Base-by-base conservation (phyloP, 1,284 basidiomycete species). In the Puccinia triticina region DNA sequence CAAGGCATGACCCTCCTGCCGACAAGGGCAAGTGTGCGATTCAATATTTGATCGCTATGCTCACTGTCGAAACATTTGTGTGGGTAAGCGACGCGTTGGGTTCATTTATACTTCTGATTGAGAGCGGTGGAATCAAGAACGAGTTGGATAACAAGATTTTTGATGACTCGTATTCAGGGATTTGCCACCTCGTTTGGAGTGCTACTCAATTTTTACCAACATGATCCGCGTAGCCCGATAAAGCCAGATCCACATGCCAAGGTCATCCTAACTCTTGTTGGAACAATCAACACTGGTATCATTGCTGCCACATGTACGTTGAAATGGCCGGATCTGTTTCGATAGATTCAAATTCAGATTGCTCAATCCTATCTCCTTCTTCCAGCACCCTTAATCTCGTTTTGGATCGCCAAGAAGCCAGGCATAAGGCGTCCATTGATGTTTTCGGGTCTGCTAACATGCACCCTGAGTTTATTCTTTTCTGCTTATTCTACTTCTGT, bases 171-270 rank as follows among this genome's bases (percentile, higher is more conserved):
- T 18, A 26, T 55, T 7, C 37, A 82, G 80, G 80, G 80, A 11
- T 82, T 82, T 55, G 72, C 80, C 14, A 55, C 55, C 61, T 82
- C 80, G 1, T 82, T 74, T 67, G 80, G 80, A 4, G 72, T 82
- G 12, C n/a, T 82, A 34, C 59, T 82, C 23, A 61, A 75, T 40
- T 66, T 74, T 29, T 82, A 75, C 73, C 72, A 53, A 29, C 40
- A 82, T 26, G 71, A 73, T 64, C 43, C 57, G 16, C 55, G 46
- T 29, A 66, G 53, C 43, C 80, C 55, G n/a, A 64, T 82, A 14
- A 46, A 57, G 12, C 21, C 50, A 64, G 61, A 73, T 55, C 40
- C 69, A 11, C 34, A 71, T 37, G n/a, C 55, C 57, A 64, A 50
- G n/a, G 32, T 67, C 32, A 74, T 82, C 11, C 72, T 82, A 32